Percentiles rank a stretch among this genome's conserved stretches.
phyloP scores from a whole-genome alignment of 352 stramenopile species.

The Achlya hypogyna region DNA sequence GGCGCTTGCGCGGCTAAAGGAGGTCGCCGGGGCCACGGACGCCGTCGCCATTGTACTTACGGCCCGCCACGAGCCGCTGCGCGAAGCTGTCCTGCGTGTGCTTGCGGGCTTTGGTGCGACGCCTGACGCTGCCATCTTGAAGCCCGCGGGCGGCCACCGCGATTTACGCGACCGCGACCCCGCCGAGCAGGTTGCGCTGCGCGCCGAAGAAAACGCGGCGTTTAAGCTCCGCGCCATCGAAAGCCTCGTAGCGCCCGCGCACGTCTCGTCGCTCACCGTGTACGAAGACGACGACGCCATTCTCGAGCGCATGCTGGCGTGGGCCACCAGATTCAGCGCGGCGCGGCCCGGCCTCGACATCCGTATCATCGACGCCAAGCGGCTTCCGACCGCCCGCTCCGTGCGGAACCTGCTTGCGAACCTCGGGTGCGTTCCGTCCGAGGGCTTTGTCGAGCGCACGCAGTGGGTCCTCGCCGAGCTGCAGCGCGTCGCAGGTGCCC shows the following conservation, averaged over 20 bases:
- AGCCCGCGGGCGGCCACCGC: background rate
- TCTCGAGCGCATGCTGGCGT: background rate
- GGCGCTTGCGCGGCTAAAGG: background rate
- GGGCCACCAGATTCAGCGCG: background rate
- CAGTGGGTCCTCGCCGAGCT: background rate
- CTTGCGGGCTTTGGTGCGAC: background rate
- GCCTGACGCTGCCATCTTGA: background rate
- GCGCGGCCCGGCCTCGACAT: background rate
- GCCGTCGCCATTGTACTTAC: background rate
- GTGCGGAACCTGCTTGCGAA: conserved; percentile 1
- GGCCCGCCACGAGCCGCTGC: background rate
- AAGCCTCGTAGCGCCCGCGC: background rate
- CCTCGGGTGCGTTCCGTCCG: background rate
- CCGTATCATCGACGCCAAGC: conserved; percentile 8
- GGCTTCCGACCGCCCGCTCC: background rate
- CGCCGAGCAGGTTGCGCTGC: background rate
- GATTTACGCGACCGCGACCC: background rate
- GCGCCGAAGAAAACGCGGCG: background rate
- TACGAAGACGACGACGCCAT: conserved; percentile 16
- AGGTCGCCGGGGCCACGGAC: background rate
- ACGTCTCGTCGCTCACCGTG: background rate
- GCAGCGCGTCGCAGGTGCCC: background rate
- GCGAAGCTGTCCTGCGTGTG: background rate
- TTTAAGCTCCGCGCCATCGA: background rate
- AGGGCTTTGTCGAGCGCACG: background rate